A percentile compares a stretch with the other conserved stretches of the same genome.
phyloP scores from a whole-genome alignment of 106 monocot genomes.

The Acorus gramineus region DNA sequence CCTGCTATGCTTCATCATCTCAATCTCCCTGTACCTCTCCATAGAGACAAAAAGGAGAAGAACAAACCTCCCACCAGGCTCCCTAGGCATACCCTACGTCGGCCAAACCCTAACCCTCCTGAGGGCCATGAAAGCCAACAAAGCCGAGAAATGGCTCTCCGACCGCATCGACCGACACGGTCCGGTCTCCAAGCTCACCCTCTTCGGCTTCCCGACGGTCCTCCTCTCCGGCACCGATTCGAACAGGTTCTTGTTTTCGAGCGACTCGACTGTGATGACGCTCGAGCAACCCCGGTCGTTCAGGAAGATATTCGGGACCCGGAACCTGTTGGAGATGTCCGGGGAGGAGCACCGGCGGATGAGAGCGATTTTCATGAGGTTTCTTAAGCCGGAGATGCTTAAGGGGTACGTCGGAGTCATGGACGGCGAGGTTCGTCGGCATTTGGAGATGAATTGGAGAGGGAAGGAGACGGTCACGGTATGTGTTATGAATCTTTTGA shows the following conservation, averaged over 20 bases:
- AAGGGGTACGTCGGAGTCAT: slow-evolving; percentile 20
- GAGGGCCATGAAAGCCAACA: slow-evolving; percentile 19
- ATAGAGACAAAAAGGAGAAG: background rate
- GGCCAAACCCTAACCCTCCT: slow-evolving; percentile 28
- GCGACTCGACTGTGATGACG: background rate
- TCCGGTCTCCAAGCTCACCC: slow-evolving; percentile 23
- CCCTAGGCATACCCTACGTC: slow-evolving; percentile 21
- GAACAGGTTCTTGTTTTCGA: slow-evolving; percentile 29
- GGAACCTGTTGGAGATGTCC: slow-evolving; percentile 17
- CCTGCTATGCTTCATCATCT: too few species aligned
- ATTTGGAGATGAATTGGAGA: slow-evolving; percentile 16
- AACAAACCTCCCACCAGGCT: slow-evolving; percentile 26
- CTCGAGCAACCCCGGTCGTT: slow-evolving; percentile 5
- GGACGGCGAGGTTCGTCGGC: slow-evolving; percentile 21
- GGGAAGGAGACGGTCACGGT: background rate
- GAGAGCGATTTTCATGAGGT: slow-evolving; percentile 12
- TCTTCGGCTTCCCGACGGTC: slow-evolving; percentile 19
- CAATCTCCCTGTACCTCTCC: background rate
- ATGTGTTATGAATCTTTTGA: background rate
- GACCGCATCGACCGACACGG: slow-evolving; percentile 8
- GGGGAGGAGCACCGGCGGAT: slow-evolving; percentile 25
- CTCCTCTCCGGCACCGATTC: slow-evolving; percentile 16
- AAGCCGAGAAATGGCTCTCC: slow-evolving; percentile 16
- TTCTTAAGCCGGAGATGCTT: slow-evolving; percentile 24
- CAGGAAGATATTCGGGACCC: slow-evolving; percentile 12